Evolutionary conservation across 306 rosid species (phyloP), one percentile per base, ranked within the genome.

Genomic region (Trifolium fragiferum): DNA sequence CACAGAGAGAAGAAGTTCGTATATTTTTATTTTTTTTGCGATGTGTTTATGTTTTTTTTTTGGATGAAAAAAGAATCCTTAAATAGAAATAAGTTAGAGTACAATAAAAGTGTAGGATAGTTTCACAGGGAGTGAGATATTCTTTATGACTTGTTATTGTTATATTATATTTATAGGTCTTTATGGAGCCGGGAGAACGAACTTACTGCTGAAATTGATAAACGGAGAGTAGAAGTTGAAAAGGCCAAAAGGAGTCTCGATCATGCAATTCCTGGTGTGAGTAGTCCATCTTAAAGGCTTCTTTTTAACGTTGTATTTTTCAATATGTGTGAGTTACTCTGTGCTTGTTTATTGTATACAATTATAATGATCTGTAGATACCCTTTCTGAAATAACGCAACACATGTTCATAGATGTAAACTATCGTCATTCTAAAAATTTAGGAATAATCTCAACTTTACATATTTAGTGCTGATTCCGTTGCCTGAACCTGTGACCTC

Each of bases 191-290:
- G 78, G 76, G 98, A 94, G 78, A 91, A 84, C 66, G 86, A 75
- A 74, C 89, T 94, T 82, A 76, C 87, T 77, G 83, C 94, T 88
- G 95, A 88, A 88, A 91, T 94, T 85, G 91, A 91, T 82, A 94
- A 88, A 87, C 75, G 90, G 86, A 87, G 82, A 81, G 81, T 91
- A 20, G 98, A 94, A 84, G 89, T 88, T 75, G 98, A 91, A 84
- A 94, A 91, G 86, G 97, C 96, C 25, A 93, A 94, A 86, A 94
- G 87, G 87, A 94, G 89, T 86, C 96, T 94, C 46, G 98, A 91
- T 83, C 96, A 94, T 84, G 96, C 98, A 70, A 91, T 96, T 86
- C 96, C 98, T 74, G 98, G 98, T 70, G 98, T 94, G 81, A 89
- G 98, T 83, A 78, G 73, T 73, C 68, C 65, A 8, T 72, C 66